Evolutionary conservation across 2,329 filamentous ascomycete genomes (phyloP).

Genomic region (Gnomoniopsis sp.): DNA sequence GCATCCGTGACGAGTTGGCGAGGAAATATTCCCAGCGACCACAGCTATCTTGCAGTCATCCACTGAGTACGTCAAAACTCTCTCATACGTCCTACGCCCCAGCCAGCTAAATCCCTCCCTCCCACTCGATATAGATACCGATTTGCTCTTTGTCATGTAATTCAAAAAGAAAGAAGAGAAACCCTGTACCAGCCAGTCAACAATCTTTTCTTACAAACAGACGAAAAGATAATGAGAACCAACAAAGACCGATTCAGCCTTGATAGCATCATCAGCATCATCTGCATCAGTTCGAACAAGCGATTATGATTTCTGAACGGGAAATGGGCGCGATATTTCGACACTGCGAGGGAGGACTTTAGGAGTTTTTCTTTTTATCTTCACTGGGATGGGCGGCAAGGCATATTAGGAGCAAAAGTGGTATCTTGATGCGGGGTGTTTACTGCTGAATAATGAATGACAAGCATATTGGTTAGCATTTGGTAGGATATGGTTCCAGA

Average conservation of each 20-base stretch:
- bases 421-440: background rate
- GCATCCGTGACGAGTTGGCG: constrained; percentile 86
- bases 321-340: background rate
- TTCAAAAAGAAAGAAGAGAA: background rate
- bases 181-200: too few relatives aligned
- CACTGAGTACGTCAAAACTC: constrained; percentile 81
- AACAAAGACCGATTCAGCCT: background rate
- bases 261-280: too few relatives aligned
- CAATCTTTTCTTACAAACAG: too few relatives aligned
- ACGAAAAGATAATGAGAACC: too few relatives aligned
- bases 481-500: background rate
- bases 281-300: background rate
- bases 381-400: background rate
- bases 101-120: too few relatives aligned
- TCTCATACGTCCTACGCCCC: too few relatives aligned
- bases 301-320: too few relatives aligned
- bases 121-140: constrained; percentile 52
- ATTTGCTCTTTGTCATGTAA: constrained; percentile 62
- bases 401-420: background rate
- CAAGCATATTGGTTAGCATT: background rate
- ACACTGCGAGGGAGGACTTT: background rate
- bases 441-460: background rate
- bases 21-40: constrained; percentile 92
- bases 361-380: background rate
- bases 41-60: constrained; percentile 95